A percentile compares a stretch with the other conserved stretches of the same genome.
phyloP scores from a whole-genome alignment of 257 asterid species.

The Plectranthus barbatus region DNA sequence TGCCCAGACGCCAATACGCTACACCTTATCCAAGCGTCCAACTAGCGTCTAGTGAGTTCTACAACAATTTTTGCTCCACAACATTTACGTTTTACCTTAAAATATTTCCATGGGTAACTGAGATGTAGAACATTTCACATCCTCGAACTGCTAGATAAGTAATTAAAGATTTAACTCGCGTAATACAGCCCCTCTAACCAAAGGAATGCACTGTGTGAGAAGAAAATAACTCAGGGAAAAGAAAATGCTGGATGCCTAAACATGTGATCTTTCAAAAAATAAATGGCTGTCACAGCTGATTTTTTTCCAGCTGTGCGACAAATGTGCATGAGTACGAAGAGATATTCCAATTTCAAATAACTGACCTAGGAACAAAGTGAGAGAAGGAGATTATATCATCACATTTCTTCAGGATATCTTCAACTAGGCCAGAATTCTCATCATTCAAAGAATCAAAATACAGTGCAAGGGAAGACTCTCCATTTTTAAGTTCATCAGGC shows the following conservation, averaged over 20 bases:
- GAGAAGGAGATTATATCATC: constrained; percentile 60
- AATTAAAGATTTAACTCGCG: not conserved
- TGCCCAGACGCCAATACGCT: too few relatives aligned
- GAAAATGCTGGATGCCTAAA: not conserved
- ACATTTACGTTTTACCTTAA: not conserved
- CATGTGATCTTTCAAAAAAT: not conserved
- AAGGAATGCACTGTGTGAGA: not conserved
- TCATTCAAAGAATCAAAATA: constrained; percentile 75
- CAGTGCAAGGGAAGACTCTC: constrained; percentile 58
- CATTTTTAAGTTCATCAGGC: constrained; percentile 51
- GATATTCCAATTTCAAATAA: constrained; percentile 7
- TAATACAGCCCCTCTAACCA: not conserved
- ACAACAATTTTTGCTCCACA: too few relatives aligned
- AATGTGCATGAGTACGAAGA: not conserved
- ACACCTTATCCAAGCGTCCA: too few relatives aligned
- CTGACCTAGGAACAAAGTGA: constrained; percentile 85
- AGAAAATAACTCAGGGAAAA: not conserved
- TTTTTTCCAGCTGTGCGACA: not conserved
- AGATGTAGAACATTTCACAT: too few relatives aligned
- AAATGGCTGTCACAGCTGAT: not conserved
- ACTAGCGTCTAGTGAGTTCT: too few relatives aligned
- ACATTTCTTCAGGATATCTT: constrained; percentile 55
- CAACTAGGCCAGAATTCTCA: constrained; percentile 30
- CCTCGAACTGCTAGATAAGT: not conserved
- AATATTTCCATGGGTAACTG: not conserved